Base-by-base conservation (phyloP, 495 filamentous ascomycete genomes). In the Tuber aestivum region DNA sequence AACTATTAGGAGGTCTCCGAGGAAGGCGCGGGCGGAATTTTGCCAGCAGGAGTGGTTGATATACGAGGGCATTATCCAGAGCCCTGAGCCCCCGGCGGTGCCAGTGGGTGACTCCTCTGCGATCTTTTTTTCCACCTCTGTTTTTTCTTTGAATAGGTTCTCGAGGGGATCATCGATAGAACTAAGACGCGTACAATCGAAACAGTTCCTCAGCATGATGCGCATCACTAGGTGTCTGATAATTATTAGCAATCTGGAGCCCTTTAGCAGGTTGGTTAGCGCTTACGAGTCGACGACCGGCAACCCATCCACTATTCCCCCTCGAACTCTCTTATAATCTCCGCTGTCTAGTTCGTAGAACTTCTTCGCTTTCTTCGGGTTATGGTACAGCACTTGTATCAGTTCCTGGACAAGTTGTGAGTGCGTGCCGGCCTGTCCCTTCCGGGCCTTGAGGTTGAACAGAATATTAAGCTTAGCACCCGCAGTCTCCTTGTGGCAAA, bases 31-130 rank as follows among this genome's bases (percentile, higher is more conserved):
- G 8, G 50, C 65, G 18, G 75, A 74, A 10, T 71, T 72, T 40
- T 44, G 50, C 40, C 44, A 76, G 20, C 75, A 78, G 21, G 77
- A 42, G 48, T 78, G 70, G 32, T 78, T 78, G 27, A 77, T 77
- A 40, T 70, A 70, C 35, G 77, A 70, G 4, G 77, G 70, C 37
- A 74, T 48, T 20, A 70, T 21, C 76, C 74, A 77, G 32, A 78
- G 41, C 3, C 75, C 70, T 12, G 42, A 41, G 32, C 77, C 77
- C 32, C 14, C 23, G 9, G 42, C 69, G 9, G n/a, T 38, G 7
- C n/a, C 69, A 3, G 35, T 27, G 16, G 27, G 27, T 35, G 56
- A 35, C 56, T 3, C 27, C 56, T 65, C 27, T 3, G 56, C 56
- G 56, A 65, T 65, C n/a, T 16, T 32, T 65, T 65, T 65, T 32